phyloP scores from a whole-genome alignment of 1,139 yeast genomes.

The Lodderomyces theae region DNA sequence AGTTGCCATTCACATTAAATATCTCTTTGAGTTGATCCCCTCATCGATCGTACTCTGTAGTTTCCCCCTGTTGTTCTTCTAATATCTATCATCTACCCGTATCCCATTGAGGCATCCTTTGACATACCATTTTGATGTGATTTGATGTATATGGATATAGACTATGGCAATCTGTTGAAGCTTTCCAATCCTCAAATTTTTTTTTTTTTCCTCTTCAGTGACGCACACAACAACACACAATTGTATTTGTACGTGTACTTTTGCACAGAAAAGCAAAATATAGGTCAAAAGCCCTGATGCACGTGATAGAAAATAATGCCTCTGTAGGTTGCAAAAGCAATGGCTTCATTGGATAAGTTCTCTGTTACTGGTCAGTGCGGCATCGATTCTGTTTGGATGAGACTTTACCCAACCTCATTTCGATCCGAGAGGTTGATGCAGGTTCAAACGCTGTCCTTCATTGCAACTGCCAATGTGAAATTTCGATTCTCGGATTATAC shows the following conservation, averaged over 20 bases:
- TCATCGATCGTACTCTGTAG: background rate
- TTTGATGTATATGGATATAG: slow-evolving; percentile 15
- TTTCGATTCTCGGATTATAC: too few relatives aligned
- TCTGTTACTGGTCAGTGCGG: too few relatives aligned
- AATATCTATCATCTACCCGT: background rate
- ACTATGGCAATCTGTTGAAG: background rate
- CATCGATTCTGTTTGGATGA: too few relatives aligned
- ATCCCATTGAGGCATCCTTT: background rate
- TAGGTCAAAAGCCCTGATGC: slow-evolving; percentile 9
- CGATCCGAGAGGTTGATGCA: too few relatives aligned
- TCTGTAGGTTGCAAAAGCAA: background rate
- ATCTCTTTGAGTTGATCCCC: too few relatives aligned
- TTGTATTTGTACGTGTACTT: background rate
- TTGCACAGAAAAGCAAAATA: background rate
- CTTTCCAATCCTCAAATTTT: background rate
- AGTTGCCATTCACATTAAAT: background rate
- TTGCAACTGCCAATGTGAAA: too few relatives aligned
- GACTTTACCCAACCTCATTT: too few relatives aligned
- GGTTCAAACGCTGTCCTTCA: too few relatives aligned
- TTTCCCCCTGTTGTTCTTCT: background rate
- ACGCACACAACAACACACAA: too few relatives aligned
- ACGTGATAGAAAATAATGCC: background rate
- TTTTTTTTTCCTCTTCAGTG: background rate
- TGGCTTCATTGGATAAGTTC: too few relatives aligned
- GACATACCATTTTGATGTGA: slow-evolving; percentile 24